Base-by-base conservation (phyloP, 805 yeast species). In the Candida schatavii region DNA sequence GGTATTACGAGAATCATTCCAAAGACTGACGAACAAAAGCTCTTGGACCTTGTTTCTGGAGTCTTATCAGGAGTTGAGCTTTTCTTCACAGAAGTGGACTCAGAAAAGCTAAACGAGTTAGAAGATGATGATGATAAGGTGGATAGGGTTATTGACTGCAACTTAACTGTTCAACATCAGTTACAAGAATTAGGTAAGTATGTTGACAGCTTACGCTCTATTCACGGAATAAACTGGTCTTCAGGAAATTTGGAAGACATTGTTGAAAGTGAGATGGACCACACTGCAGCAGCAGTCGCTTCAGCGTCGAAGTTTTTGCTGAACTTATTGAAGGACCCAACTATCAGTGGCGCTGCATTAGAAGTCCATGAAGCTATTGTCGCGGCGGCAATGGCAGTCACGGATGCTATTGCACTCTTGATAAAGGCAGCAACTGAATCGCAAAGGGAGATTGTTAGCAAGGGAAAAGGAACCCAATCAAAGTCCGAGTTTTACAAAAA, bases 401-500 rank as follows among this genome's bases (percentile, higher is more conserved):
- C 91, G 1, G 78, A 82, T 45, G 88, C 96, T 1, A 83, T 88
- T 39, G 80, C 84, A 4, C 68, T 76, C 26, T 74, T 88, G 51
- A 82, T 89, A 41, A 67, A 72, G 47, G 83, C 93, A 2, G 87
- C 96, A 2, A 81, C 88, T 20, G 88, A 80, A 27, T 80, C 91
- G 17, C 96, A 88, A 61, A 65, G 77, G 43, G 96, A 88, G 62
- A 88, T 88, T 56, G 91, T 83, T 4, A 75, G 79, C 42, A 77
- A 76, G 45, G 88, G 87, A 33, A 72, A 75, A 44, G 91, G 91
- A 3, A 61, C 80, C 0, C 79, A 75, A 36, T 71, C 87, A 1
- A 72, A 80, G 44, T 78, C 88, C 11, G 85, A 85, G 35, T 88
- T 83, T 60, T 89, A 89, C 65, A 85, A 83, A 59, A 88, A 87